Percentiles rank a stretch among this genome's conserved stretches.
phyloP scores from a whole-genome alignment of 371 early-diverging fungal genomes.

The Mortierella sp. region DNA sequence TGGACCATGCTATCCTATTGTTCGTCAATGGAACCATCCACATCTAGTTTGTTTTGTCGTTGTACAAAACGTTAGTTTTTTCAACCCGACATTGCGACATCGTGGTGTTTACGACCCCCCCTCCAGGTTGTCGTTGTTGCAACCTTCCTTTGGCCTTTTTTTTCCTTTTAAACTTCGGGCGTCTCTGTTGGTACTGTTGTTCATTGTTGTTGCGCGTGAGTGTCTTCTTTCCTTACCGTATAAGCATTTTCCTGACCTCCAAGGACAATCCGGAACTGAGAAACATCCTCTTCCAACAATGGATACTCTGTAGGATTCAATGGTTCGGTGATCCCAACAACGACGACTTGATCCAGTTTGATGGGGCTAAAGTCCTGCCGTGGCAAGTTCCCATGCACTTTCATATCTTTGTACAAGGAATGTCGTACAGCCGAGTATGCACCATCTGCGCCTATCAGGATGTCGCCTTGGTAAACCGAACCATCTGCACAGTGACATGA shows the following conservation, averaged over 20 bases:
- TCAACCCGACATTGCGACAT: no score
- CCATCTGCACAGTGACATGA: constrained; percentile 42
- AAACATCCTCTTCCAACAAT: constrained; percentile 47
- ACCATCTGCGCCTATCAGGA: constrained; percentile 46
- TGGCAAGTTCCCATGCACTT: constrained; percentile 40
- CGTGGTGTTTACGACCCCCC: no score
- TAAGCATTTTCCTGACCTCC: constrained; percentile 43
- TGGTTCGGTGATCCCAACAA: constrained; percentile 44
- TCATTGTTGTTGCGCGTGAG: no score
- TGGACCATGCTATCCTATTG: constrained; percentile 48
- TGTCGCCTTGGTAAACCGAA: constrained; percentile 45
- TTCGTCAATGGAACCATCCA: constrained; percentile 50
- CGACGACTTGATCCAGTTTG: constrained; percentile 49
- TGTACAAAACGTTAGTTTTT: no score
- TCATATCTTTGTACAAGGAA: constrained; percentile 32
- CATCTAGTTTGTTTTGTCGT: constrained; percentile 21
- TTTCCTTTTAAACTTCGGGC: no score
- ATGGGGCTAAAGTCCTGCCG: constrained; percentile 43
- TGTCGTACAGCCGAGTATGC: constrained; percentile 48
- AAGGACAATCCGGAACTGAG: constrained; percentile 49
- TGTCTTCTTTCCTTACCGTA: constrained; percentile 45
- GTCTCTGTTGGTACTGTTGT: no score
- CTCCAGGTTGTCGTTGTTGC: no score
- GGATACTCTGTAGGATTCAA: constrained; percentile 31
- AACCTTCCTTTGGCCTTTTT: no score